Evolutionary conservation across 306 rosid genomes (phyloP), one percentile per base, ranked within the genome.

Genomic region (Citrullus mucosospermus): DNA sequence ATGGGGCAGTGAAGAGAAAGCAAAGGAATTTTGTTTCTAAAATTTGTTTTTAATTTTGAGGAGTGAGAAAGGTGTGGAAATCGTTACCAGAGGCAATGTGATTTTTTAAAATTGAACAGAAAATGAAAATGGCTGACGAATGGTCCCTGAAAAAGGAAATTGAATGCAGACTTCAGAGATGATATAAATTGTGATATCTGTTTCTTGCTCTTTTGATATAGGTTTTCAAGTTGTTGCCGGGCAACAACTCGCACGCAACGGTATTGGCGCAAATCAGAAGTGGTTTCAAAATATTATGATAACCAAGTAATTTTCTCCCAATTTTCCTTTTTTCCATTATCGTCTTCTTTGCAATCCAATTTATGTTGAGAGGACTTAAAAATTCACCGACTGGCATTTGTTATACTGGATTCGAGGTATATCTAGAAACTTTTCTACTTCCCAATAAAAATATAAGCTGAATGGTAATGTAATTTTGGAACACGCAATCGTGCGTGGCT

Each of bases 301-400:
- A 78, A 13, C 59, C 80, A 60, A 36, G 79, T 61, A 91, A 87
- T 85, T 79, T 81, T 79, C 75, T 79, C 73, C 73, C 68, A 36
- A 5, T 14, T 56, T 32, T 66, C 82, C 71, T 0, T 76, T 8
- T 53, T 67, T 63, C 25, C 66, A 46, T 6, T 69, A 50, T 61
- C 80, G 9, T 25, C 62, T 69, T 6, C 34, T 75, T 75, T 56
- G 6, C 44, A 51, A 50, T 70, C 34, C 76, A 15, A 73, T 30
- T 50, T 28, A 50, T 4, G 43, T 9, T 28, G 60, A 3, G 41
- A 28, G 14, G 51, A 28, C 25, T 72, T 25, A 48, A 2, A 13
- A 44, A 46, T 73, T 71, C 22, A 25, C 43, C 14, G 44, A 17
- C 17, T 54, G 20, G 41, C 72, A 28, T 38, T n/a, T 20, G 44